These are phyloP conservation scores for Stephania cephalantha DNA, from an alignment of 164 flowering plant species.

Conservation along the genomic window DNA sequence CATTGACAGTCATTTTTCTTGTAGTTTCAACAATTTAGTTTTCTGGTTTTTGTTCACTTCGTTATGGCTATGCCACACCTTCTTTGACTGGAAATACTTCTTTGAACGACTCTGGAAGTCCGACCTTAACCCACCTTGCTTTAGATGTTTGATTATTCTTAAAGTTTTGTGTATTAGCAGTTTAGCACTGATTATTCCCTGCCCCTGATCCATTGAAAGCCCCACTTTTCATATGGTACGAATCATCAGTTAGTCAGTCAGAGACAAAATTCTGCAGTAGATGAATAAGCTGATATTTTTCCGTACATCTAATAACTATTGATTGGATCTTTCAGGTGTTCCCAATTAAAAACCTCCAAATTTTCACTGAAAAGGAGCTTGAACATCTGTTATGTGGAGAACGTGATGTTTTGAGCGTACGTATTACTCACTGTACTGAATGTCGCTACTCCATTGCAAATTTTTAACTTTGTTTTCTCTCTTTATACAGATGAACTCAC, in stretches of 20 bases:
- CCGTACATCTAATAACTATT: background rate
- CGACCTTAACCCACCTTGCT: background rate
- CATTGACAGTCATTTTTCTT: background rate
- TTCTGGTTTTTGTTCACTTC: background rate
- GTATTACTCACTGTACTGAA: slow-evolving; percentile 18
- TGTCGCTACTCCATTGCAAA: background rate
- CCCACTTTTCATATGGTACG: no score
- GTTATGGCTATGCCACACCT: background rate
- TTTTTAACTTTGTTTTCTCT: background rate
- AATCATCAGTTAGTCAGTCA: no score
- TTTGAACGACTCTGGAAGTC: background rate
- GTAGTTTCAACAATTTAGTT: background rate
- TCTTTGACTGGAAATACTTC: background rate
- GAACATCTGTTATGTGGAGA: slow-evolving; percentile 89
- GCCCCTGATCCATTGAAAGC: no score
- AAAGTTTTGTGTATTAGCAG: background rate
- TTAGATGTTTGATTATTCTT: background rate
- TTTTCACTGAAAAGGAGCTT: slow-evolving; percentile 78
- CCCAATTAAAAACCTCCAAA: slow-evolving; percentile 55
- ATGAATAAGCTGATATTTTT: background rate
- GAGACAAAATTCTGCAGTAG: background rate
- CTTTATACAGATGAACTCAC: slow-evolving; percentile 45
- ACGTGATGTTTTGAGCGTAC: slow-evolving; percentile 62
- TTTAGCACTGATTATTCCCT: no score
- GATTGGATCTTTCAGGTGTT: slow-evolving; percentile 54